These are phyloP conservation scores for Alliaria petiolata DNA, from an alignment of 345 rosid species.

Conservation along the genomic window DNA sequence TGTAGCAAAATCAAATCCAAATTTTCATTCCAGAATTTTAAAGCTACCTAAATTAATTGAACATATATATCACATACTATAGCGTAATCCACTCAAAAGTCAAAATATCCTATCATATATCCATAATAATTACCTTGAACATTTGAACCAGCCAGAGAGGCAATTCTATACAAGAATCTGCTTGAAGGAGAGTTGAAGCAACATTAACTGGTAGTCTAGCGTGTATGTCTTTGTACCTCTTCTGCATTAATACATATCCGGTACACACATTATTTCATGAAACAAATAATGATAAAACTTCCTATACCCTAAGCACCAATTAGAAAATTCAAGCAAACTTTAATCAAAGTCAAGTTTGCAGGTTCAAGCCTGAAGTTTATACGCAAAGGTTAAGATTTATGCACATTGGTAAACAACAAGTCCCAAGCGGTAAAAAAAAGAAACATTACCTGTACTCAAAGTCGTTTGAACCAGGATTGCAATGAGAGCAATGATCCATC, in stretches of 20 bases:
- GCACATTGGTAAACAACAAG: background rate
- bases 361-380: conserved; percentile 42
- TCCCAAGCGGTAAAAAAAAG: background rate
- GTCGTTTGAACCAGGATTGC: conserved; percentile 40
- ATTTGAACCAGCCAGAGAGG: conserved; percentile 92
- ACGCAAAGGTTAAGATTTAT: background rate
- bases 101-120: no score
- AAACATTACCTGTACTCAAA: conserved; percentile 54
- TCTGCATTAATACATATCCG: conserved; percentile 45
- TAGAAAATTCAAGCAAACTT: background rate
- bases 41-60: background rate
- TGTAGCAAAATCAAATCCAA: background rate
- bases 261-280: background rate
- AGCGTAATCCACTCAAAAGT: background rate
- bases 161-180: conserved; percentile 77
- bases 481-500: conserved; percentile 35
- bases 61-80: background rate
- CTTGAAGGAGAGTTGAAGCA: conserved; percentile 84
- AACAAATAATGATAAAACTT: background rate
- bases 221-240: conserved; percentile 62
- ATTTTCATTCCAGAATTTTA: background rate
- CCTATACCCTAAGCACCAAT: background rate
- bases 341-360: no score
- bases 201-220: conserved; percentile 77
- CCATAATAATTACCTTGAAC: conserved; percentile 73